Base-by-base conservation (phyloP, 2,329 filamentous ascomycete genomes). In the Curvularia verruculosa region DNA sequence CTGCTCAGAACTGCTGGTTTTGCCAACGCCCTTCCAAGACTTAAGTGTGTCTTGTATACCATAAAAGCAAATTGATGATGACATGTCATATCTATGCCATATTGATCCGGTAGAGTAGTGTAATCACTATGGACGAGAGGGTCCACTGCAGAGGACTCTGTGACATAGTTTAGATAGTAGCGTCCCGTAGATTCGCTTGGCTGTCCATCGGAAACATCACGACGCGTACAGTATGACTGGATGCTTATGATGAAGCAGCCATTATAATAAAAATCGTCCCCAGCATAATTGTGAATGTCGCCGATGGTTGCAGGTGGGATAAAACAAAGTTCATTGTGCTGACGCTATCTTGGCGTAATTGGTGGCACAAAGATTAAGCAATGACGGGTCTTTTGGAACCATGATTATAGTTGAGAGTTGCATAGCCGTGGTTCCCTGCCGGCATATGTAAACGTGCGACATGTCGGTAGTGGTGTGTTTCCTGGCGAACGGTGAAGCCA, bases 401-500 rank as follows among this genome's bases (percentile, higher is more conserved):
- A 52, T 28, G 26, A 24, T 51, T 13, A 48, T 26, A 19, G 8
- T 18, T 34, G 51, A 18, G 43, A 45, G 37, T 26, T 31, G 34
- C 29, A 37, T 40, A 40, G 24, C 52, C 41, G 43, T 47, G 45
- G 15, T 26, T 41, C 31, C 31, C 39, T 52, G 26, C 50, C 55
- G 45, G 19, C 41, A 44, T 31, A 54, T 21, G 7, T 29, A 19
- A 12, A 18, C 43, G n/a, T 29, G 43, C 3, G 23, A 43, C 28
- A 46, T 39, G 24, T 44, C 46, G 59, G 52, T 46, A 43, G 52
- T 26, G 36, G 43, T 21, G 29, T 18, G 31, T 28, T 31, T 55
- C 40, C 58, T 52, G 39, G 55, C 43, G 48, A 26, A 34, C 34
- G 43, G 49, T 18, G 39, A 18, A 21, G 45, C 58, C 53, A 60